phyloP scores from a whole-genome alignment of 108 stramenopile species.

The Skeletonema potamos region DNA sequence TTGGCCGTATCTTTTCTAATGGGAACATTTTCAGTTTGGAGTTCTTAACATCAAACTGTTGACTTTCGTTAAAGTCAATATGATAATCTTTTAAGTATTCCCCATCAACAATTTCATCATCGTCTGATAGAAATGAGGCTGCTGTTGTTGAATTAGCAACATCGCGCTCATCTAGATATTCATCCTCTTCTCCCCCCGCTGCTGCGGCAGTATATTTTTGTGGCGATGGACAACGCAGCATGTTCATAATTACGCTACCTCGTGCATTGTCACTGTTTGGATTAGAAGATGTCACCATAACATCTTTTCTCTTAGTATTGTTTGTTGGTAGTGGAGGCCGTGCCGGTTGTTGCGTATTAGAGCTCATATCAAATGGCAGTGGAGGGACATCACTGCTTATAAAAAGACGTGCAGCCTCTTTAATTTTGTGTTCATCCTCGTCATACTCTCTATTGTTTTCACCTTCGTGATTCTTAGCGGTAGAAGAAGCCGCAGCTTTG shows the following conservation, averaged over 20 bases:
- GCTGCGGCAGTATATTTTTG: conserved; percentile 36
- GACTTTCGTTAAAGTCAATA: conserved; percentile 29
- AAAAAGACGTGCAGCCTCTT: neutral
- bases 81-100: conserved; percentile 53
- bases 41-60: conserved; percentile 37
- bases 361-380: neutral
- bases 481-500: neutral
- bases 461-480: neutral
- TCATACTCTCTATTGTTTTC: neutral
- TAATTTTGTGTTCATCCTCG: neutral
- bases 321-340: conserved; percentile 8
- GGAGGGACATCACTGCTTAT: neutral
- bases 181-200: conserved; percentile 40
- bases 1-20: conserved; percentile 70
- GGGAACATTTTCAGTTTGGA: conserved; percentile 65
- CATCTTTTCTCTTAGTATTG: neutral
- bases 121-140: conserved; percentile 2
- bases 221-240: conserved; percentile 56
- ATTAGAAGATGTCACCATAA: neutral
- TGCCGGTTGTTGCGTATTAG: neutral
- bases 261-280: neutral
- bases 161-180: conserved; percentile 35
- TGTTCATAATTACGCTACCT: neutral
- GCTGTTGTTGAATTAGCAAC: conserved; percentile 2
- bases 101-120: conserved; percentile 25